Conservation (phyloP, 2,329 filamentous ascomycete species). For the Fusarium pilosicola region DNA sequence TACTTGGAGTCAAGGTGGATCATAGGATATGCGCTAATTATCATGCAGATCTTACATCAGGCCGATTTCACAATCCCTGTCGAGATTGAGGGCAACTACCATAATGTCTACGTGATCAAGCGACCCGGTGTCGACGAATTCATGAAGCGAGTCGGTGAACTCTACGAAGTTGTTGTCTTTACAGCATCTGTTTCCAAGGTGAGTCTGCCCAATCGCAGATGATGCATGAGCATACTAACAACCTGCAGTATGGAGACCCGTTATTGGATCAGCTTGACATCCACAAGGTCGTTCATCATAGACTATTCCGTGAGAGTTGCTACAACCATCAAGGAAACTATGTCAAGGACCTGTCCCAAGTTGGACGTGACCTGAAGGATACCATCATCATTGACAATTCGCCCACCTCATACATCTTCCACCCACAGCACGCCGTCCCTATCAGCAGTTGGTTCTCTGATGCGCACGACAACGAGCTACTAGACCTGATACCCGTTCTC, state of each 20-base stretch:
- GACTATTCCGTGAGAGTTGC: conserved; percentile 96
- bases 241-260: conserved; percentile 86
- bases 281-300: conserved; percentile 94
- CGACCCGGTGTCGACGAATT: conserved; percentile 98
- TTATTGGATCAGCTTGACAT: conserved; percentile 97
- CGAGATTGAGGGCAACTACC: conserved; percentile 98
- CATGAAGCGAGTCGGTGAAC: conserved; percentile 97
- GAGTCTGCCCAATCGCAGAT: conserved; percentile 34
- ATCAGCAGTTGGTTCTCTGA: conserved; percentile 99
- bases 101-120: conserved; percentile 99
- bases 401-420: conserved; percentile 98
- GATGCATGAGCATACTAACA: conserved; percentile 35
- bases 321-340: conserved; percentile 99
- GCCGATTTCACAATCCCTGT: conserved; percentile 99
- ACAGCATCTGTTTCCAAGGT: conserved; percentile 98
- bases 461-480: conserved; percentile 97
- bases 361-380: conserved; percentile 93
- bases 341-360: conserved; percentile 97
- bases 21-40: conserved; percentile 33
- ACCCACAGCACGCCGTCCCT: conserved; percentile 96
- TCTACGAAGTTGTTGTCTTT: conserved; percentile 98
- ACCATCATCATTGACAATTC: conserved; percentile 99
- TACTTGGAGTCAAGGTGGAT: background rate
- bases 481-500: conserved; percentile 97
- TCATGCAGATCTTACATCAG: conserved; percentile 86